Evolutionary conservation across 2,329 filamentous ascomycete species (phyloP).

Genomic region (Xylariaceae sp.): DNA sequence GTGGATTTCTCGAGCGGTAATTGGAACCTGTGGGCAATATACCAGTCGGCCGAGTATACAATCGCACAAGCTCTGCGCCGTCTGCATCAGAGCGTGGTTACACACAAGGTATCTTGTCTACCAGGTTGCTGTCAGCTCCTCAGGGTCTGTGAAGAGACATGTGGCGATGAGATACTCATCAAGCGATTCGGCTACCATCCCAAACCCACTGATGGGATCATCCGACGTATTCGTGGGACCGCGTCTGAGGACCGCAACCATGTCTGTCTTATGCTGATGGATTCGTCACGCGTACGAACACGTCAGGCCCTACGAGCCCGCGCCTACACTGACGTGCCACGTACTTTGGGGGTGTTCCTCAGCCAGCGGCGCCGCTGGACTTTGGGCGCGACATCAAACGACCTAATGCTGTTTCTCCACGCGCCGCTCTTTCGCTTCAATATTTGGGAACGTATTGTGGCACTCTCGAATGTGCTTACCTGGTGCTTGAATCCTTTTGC

Average conservation of each 20-base stretch:
- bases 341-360: constrained; percentile 53
- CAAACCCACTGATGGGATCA: constrained; percentile 54
- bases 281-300: constrained; percentile 51
- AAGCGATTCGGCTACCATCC: constrained; percentile 56
- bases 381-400: constrained; percentile 54
- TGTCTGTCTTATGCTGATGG: constrained; percentile 54
- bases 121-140: constrained; percentile 58
- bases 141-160: constrained; percentile 55
- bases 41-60: constrained; percentile 55
- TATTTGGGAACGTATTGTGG: constrained; percentile 51
- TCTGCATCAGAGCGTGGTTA: constrained; percentile 56
- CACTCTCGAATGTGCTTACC: constrained; percentile 53
- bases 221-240: constrained; percentile 55
- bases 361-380: constrained; percentile 57
- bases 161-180: constrained; percentile 52
- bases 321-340: constrained; percentile 54
- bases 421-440: constrained; percentile 51
- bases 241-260: constrained; percentile 58
- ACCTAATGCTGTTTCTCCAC: constrained; percentile 56
- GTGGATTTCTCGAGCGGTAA: constrained; percentile 51
- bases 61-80: constrained; percentile 54
- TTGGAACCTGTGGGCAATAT: constrained; percentile 53
- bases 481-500: constrained; percentile 55
- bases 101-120: constrained; percentile 56
- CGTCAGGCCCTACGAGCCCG: constrained; percentile 54